A percentile compares a stretch with the other conserved stretches of the same genome.
phyloP scores from a whole-genome alignment of 257 asterid genomes.

The Ballota nigra region DNA sequence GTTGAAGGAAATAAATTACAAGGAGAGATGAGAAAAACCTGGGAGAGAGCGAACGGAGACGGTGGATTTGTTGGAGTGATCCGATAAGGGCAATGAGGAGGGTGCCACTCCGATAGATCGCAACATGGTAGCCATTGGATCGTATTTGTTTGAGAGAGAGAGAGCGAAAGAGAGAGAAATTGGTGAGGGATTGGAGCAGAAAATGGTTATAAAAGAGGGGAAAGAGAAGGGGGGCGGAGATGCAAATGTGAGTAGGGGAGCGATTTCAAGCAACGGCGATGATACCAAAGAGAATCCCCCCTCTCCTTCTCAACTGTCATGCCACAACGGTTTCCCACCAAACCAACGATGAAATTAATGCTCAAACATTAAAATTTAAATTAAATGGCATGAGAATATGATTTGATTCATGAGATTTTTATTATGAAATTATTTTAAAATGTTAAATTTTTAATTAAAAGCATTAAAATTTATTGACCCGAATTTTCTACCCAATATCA shows the following conservation, averaged over 20 bases:
- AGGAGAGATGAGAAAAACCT: slow-evolving; percentile 7
- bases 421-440: no score
- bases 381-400: no score
- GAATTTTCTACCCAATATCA: no score
- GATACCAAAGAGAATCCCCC: slow-evolving; percentile 21
- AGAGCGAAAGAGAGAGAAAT: slow-evolving; percentile 9
- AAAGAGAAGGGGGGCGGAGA: slow-evolving; percentile 28
- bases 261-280: slow-evolving; percentile 29
- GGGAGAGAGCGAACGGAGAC: slow-evolving; percentile 25
- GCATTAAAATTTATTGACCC: no score
- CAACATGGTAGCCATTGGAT: slow-evolving; percentile 51
- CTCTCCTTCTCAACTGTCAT: not conserved
- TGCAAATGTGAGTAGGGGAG: slow-evolving; percentile 9
- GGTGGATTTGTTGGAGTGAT: slow-evolving; percentile 40
- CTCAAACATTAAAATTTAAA: no score
- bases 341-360: not conserved
- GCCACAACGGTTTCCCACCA: slow-evolving; percentile 13
- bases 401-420: no score
- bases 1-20: not conserved
- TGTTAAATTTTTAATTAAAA: no score
- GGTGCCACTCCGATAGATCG: slow-evolving; percentile 49
- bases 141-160: not conserved
- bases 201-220: not conserved
- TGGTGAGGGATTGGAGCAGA: not conserved
- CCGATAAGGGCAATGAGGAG: slow-evolving; percentile 34